Conservation (phyloP, 2,329 filamentous ascomycete genomes). For the Cladophialophora psammophila region DNA sequence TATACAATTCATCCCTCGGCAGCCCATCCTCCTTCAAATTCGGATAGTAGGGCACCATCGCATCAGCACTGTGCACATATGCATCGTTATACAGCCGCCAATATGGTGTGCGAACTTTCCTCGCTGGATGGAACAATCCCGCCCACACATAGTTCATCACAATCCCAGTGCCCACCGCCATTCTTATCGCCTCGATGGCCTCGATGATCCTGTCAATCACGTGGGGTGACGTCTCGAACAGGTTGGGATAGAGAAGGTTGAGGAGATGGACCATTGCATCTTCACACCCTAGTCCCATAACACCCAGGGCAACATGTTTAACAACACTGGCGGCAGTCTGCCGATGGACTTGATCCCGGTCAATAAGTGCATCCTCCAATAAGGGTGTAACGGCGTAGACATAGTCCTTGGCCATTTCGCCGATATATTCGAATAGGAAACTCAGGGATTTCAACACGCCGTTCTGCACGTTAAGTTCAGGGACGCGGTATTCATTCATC, state of each 20-base stretch:
- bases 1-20: slow-evolving; percentile 79
- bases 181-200: slow-evolving; percentile 92
- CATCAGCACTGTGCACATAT: slow-evolving; percentile 90
- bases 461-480: slow-evolving; percentile 98
- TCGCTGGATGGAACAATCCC: slow-evolving; percentile 92
- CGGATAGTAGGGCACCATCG: slow-evolving; percentile 96
- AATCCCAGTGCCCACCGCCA: slow-evolving; percentile 88
- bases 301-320: slow-evolving; percentile 95
- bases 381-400: slow-evolving; percentile 97
- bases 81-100: slow-evolving; percentile 98
- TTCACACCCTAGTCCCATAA: slow-evolving; percentile 96
- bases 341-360: slow-evolving; percentile 95
- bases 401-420: slow-evolving; percentile 99
- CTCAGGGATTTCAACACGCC: slow-evolving; percentile 96
- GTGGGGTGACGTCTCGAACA: slow-evolving; percentile 97
- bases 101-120: slow-evolving; percentile 93
- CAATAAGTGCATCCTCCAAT: slow-evolving; percentile 95
- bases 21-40: slow-evolving; percentile 81
- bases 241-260: slow-evolving; percentile 93
- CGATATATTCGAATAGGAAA: slow-evolving; percentile 99
- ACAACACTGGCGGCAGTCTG: slow-evolving; percentile 96
- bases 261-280: slow-evolving; percentile 98
- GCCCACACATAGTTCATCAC: slow-evolving; percentile 99
- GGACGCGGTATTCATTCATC: slow-evolving; percentile 99
- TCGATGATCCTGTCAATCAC: slow-evolving; percentile 98